phyloP scores from a whole-genome alignment of 2,329 filamentous ascomycete species.

The Corniculantispora saksenae region DNA sequence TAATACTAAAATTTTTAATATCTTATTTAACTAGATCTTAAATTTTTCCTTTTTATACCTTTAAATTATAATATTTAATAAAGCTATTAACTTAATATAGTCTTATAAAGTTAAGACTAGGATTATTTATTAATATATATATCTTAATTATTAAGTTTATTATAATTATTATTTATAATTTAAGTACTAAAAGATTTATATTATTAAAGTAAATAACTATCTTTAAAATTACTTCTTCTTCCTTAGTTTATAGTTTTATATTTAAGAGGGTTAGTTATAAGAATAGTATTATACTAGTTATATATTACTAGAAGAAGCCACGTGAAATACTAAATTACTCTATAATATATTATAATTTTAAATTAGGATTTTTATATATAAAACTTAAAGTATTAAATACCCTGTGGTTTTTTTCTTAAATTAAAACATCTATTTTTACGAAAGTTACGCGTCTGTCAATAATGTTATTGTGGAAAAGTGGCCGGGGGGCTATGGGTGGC shows the following conservation, averaged over 20 bases:
- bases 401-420: too few species aligned
- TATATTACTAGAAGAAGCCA: background rate
- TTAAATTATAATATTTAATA: slow-evolving; percentile 12
- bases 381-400: too few species aligned
- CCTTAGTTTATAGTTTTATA: background rate
- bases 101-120: background rate
- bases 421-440: too few species aligned
- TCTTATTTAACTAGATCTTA: slow-evolving; percentile 11
- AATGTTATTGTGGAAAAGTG: too few species aligned
- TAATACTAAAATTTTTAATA: slow-evolving; percentile 1
- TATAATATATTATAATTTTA: too few species aligned
- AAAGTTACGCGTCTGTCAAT: too few species aligned
- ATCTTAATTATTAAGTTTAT: background rate
- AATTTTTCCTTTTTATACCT: slow-evolving; percentile 15
- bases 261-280: too few species aligned
- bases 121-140: background rate
- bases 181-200: background rate
- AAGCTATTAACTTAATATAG: slow-evolving; percentile 19
- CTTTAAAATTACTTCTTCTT: background rate
- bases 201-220: background rate
- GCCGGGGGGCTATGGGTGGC: too few species aligned
- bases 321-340: too few species aligned
- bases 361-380: too few species aligned
- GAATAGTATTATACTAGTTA: too few species aligned
- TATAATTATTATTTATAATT: background rate